Evolutionary conservation across 2,329 filamentous ascomycete genomes (phyloP).

Genomic region (Ophiobolus disseminans): DNA sequence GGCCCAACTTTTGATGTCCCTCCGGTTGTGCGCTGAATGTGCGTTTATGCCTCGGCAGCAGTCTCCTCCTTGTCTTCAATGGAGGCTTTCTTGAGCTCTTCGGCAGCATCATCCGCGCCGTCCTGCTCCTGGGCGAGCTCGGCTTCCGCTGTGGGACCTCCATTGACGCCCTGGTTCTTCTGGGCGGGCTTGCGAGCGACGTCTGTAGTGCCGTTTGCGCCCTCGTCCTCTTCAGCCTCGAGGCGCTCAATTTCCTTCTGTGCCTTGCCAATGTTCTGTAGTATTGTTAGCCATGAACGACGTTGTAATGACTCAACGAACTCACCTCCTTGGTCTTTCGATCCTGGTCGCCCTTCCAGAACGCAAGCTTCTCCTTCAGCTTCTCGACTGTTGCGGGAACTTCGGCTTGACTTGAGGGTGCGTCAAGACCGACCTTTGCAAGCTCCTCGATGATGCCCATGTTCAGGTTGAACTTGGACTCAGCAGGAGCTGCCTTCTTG

Average conservation of each 20-base stretch:
- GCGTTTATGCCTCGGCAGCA: conserved; percentile 31
- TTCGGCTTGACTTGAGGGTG: conserved; percentile 84
- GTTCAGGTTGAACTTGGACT: conserved; percentile 79
- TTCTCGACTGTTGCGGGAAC: conserved; percentile 83
- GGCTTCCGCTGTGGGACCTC: conserved; percentile 58
- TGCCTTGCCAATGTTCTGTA: conserved; percentile 92
- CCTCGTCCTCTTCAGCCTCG: conserved; percentile 71
- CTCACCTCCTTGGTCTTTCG: conserved; percentile 88
- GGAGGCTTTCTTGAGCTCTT: conserved; percentile 66
- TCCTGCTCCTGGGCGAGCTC: conserved; percentile 65
- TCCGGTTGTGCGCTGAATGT: conserved; percentile 7
- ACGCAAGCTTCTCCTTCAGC: conserved; percentile 86
- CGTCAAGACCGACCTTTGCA: conserved; percentile 80
- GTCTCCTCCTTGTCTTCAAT: conserved; percentile 62
- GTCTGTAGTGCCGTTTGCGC: conserved; percentile 61
- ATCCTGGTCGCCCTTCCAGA: conserved; percentile 91
- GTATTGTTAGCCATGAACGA: conserved; percentile 19
- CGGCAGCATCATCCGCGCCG: conserved; percentile 64
- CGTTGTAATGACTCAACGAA: conserved; percentile 16
- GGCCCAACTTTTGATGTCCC: conserved; percentile 18
- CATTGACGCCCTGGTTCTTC: conserved; percentile 61
- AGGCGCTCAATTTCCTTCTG: conserved; percentile 93
- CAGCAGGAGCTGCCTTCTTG: conserved; percentile 67
- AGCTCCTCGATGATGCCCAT: conserved; percentile 93
- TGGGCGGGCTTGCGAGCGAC: conserved; percentile 61